Conservation (phyloP, 2,329 filamentous ascomycete genomes). For the Pezicula neosporulosa region DNA sequence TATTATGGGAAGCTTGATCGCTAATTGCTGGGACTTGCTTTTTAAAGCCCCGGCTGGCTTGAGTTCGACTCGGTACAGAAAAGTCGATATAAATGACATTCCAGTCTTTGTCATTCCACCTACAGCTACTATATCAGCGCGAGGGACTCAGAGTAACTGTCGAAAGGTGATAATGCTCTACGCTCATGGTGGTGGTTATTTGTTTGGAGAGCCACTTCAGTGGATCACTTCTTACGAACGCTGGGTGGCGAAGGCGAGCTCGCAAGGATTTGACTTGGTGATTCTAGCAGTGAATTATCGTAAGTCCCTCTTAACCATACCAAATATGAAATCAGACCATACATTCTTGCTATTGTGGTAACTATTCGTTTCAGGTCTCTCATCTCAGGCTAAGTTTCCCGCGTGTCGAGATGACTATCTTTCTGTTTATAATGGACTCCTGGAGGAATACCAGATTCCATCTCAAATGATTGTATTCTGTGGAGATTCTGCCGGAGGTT, state of each 20-base stretch:
- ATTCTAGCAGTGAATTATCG: slow-evolving; percentile 1
- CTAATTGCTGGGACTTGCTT: slow-evolving; percentile 1
- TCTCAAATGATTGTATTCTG: background rate
- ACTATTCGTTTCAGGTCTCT: background rate
- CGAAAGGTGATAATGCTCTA: background rate
- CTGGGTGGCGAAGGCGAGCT: background rate
- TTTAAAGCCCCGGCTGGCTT: background rate
- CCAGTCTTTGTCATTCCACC: background rate
- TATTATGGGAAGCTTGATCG: background rate
- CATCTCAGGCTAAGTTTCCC: background rate
- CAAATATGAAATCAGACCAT: background rate
- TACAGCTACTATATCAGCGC: background rate
- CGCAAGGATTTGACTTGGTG: background rate
- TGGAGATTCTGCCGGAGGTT: slow-evolving; percentile 1
- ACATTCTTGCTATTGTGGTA: background rate
- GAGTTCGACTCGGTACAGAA: background rate
- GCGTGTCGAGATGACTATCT: slow-evolving; percentile 1
- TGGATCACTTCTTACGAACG: background rate
- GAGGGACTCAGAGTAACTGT: background rate
- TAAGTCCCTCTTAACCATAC: background rate
- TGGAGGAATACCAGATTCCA: background rate
- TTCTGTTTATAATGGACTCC: background rate
- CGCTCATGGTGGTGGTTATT: slow-evolving; percentile 1
- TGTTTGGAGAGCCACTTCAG: background rate
- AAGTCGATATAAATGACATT: background rate